Evolutionary conservation across 768 basidiomycete genomes (phyloP).

Genomic region (Hypholoma fasciculare): DNA sequence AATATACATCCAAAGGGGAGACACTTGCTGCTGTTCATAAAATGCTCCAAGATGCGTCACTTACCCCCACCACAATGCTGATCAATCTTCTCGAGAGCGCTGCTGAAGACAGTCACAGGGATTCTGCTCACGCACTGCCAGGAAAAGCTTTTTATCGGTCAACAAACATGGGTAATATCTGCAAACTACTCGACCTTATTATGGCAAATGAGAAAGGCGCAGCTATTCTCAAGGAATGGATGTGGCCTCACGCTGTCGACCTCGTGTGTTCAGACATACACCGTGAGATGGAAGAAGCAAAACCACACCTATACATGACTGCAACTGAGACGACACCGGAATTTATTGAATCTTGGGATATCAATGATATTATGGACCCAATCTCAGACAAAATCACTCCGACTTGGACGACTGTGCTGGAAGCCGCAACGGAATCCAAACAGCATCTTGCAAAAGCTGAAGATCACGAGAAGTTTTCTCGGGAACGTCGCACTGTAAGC

Average conservation of each 20-base stretch:
- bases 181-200: background rate
- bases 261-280: constrained; percentile 13
- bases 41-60: too few species aligned
- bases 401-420: constrained; percentile 15
- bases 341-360: constrained; percentile 21
- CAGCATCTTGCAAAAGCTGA: too few species aligned
- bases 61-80: too few species aligned
- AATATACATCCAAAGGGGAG: too few species aligned
- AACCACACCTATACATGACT: constrained; percentile 19
- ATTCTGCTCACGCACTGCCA: too few species aligned
- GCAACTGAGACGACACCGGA: constrained; percentile 16
- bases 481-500: too few species aligned
- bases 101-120: too few species aligned
- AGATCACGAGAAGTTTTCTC: too few species aligned
- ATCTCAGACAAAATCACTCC: constrained; percentile 14
- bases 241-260: constrained; percentile 12
- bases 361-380: constrained; percentile 19
- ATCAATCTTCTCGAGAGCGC: too few species aligned
- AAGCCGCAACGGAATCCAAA: constrained; percentile 20
- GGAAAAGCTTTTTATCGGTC: too few species aligned
- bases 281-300: constrained; percentile 22
- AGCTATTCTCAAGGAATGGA: background rate
- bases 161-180: too few species aligned
- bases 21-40: too few species aligned
- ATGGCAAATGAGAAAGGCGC: background rate